These are phyloP conservation scores for Cephaloascus albidus DNA, from an alignment of 805 yeast genomes.

Conservation along the genomic window DNA sequence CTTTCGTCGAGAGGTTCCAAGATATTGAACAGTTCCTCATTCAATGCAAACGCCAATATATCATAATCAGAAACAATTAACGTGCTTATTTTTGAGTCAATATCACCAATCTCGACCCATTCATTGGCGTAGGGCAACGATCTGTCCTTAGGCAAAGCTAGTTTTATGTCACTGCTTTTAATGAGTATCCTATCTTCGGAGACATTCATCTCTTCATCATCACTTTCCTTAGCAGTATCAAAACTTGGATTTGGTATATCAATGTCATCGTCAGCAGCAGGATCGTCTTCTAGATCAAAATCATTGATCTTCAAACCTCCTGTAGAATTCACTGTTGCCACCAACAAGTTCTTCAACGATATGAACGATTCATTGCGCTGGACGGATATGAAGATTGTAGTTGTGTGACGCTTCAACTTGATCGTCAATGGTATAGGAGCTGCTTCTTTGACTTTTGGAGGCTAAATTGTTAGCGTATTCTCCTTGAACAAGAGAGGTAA, in stretches of 20 bases:
- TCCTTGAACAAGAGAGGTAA: too few species aligned
- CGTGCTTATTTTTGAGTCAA: slow-evolving; percentile 15
- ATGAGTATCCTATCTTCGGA: slow-evolving; percentile 4
- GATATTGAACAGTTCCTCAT: slow-evolving; percentile 24
- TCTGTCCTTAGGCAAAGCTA: slow-evolving; percentile 33
- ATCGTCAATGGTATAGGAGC: background rate
- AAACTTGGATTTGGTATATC: slow-evolving; percentile 27
- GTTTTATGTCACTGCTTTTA: slow-evolving; percentile 13
- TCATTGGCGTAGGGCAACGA: slow-evolving; percentile 21
- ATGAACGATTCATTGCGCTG: slow-evolving; percentile 8
- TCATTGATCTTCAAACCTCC: slow-evolving; percentile 35
- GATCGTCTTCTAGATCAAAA: slow-evolving; percentile 13
- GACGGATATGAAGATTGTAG: slow-evolving; percentile 19
- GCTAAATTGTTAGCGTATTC: too few species aligned
- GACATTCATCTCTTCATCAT: slow-evolving; percentile 5
- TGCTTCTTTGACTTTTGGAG: too few species aligned
- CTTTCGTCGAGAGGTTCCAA: slow-evolving; percentile 8
- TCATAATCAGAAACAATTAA: slow-evolving; percentile 28
- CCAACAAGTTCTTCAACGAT: slow-evolving; percentile 18
- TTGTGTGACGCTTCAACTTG: slow-evolving; percentile 22
- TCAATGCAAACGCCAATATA: slow-evolving; percentile 28
- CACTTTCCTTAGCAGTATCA: slow-evolving; percentile 15
- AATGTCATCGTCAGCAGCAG: slow-evolving; percentile 14
- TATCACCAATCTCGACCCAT: slow-evolving; percentile 21
- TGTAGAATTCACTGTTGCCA: slow-evolving; percentile 28